Base-by-base conservation (phyloP, 1,284 basidiomycete genomes). In the Anthracocystis walkeri region DNA sequence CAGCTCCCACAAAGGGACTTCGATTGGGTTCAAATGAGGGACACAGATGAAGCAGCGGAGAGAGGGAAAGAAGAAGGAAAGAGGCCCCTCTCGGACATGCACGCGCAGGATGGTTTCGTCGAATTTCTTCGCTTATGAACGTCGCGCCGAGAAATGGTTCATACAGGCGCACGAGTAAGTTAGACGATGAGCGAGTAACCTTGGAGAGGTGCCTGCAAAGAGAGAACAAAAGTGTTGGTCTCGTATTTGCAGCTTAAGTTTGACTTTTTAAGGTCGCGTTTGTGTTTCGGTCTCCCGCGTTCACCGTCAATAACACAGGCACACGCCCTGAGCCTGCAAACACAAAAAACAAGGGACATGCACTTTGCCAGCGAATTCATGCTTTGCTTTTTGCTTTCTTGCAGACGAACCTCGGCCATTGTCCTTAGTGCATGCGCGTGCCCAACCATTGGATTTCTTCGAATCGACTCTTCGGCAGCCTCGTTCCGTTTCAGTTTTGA, bases 81-180 rank as follows among this genome's bases (percentile, higher is more conserved):
- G n/a, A 11, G 21, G 12, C 21, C n/a, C n/a, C 44, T 35, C 35
- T 56, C 54, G 21, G 54, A 35, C 44, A 33, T 58, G 48, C 27
- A 31, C 3, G 12, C 48, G 46, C 55, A 50, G 20, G 48, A 25
- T 42, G 25, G 29, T 21, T 45, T 55, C 42, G 29, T 29, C 46
- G n/a, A 49, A n/a, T 29, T 31, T 41, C 46, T 31, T 48, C 46
- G 46, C 46, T 48, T 48, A 54, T 25, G 14, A 44, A 21, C n/a
- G 27, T n/a, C 40, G 21, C 53, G 27, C 53, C 53, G 53, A 54
- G 53, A 54, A 44, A 29, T 42, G 53, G n/a, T 11, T 12, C 21
- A 20, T 21, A 38, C 33, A 51, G 31, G 12, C n/a, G n/a, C n/a
- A 8, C 31, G 31, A 33, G 8, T 33, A 7, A 33, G 31, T n/a